A percentile compares a stretch with the other conserved stretches of the same genome.
These are phyloP conservation scores for Elsinoe fawcettii DNA, from an alignment of 2,329 filamentous ascomycete species.

Conservation along the genomic window DNA sequence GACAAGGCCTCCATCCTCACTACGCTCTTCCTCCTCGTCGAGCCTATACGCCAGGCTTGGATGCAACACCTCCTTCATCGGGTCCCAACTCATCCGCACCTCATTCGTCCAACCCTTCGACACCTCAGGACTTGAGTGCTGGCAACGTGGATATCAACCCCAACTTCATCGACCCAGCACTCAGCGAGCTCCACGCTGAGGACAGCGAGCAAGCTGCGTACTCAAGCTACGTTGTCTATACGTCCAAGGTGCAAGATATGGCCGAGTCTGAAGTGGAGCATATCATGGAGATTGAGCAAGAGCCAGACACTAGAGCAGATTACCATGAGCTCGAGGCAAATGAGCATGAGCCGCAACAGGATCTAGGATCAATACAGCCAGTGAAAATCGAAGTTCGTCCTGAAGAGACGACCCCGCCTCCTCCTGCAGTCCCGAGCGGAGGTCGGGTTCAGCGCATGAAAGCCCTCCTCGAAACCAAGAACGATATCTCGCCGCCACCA, in stretches of 20 bases:
- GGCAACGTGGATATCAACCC: constrained; percentile 31
- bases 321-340: constrained; percentile 29
- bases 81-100: constrained; percentile 37
- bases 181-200: constrained; percentile 29
- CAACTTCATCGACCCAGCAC: constrained; percentile 17
- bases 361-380: background rate
- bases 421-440: constrained; percentile 29
- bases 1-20: constrained; percentile 1
- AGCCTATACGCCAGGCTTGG: constrained; percentile 31
- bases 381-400: background rate
- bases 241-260: constrained; percentile 21
- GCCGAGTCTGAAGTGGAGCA: constrained; percentile 4
- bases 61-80: constrained; percentile 36
- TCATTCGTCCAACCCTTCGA: constrained; percentile 32
- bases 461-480: constrained; percentile 36
- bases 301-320: background rate
- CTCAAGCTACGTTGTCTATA: constrained; percentile 31
- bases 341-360: constrained; percentile 23
- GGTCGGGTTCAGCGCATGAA: constrained; percentile 38
- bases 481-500: background rate
- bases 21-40: constrained; percentile 22
- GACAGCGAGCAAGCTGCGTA: constrained; percentile 30
- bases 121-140: constrained; percentile 32
- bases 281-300: background rate
- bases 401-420: constrained; percentile 1